Conservation (phyloP, 441 rosid species). For the Corymbia calophylla region DNA sequence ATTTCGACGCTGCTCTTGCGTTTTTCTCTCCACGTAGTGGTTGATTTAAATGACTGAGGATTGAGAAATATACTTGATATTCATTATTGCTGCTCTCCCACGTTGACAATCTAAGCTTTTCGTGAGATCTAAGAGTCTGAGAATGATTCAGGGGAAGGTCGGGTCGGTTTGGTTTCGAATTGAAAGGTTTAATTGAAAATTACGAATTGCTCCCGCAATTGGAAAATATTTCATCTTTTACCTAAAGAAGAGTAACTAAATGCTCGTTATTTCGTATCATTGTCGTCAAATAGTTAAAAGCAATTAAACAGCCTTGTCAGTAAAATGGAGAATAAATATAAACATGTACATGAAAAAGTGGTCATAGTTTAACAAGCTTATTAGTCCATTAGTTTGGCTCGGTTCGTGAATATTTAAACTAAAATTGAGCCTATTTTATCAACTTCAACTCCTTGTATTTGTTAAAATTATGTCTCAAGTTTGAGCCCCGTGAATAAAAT, state of each 20-base stretch:
- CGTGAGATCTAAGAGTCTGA: fast-evolving
- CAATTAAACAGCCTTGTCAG: background rate
- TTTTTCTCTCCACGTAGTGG: background rate
- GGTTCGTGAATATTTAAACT: background rate
- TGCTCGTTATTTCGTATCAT: background rate
- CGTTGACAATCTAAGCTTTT: background rate
- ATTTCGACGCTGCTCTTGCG: background rate
- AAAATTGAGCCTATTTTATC: background rate
- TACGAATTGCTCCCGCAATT: background rate
- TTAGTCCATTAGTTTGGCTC: background rate
- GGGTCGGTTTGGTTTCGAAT: background rate
- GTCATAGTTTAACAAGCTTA: background rate
- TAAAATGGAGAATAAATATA: background rate
- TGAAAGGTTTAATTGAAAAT: too few relatives aligned
- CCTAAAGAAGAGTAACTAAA: background rate
- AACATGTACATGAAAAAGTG: background rate
- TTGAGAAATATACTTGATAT: background rate
- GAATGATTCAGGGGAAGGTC: background rate
- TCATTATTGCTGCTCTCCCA: background rate
- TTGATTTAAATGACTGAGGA: background rate
- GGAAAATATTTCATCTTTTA: background rate
- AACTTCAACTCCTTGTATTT: background rate
- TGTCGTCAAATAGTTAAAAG: background rate
- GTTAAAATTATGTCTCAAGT: too few relatives aligned
- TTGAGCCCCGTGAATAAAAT: too few relatives aligned